Evolutionary conservation across 257 asterid species (phyloP), one percentile per base, ranked within the genome.

Genomic region (Fraxinus anomala): DNA sequence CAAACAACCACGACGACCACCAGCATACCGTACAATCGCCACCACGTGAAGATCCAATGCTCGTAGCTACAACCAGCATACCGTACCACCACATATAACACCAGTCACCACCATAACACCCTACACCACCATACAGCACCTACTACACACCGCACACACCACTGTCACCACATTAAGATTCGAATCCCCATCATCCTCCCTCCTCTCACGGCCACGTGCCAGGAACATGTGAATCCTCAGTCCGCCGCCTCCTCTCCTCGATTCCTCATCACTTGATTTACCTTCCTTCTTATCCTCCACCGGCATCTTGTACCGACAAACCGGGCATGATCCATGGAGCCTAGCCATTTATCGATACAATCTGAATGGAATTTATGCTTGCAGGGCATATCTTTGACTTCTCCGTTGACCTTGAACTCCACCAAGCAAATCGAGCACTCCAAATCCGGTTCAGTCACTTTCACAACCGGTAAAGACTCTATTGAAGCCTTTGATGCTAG

Each of bases 371-470:
- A 90, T 47, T 17, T 76, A 39, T 90, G 94, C 65, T 80, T 69
- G 51, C 94, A 88, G 7, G 92, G 91, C 90, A 86, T 87, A 87
- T 86, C 86, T 6, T 83, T 89, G 24, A 76, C 90, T 17, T 73
- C 82, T 3, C 65, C 85, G 69, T 77, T 75, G 73, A 76, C 74
- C 72, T 37, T 40, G 19, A 75, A 54, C 49, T 80, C 80, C 44
- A 8, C 3, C 68, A 80, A 39, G 42, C 83, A 80, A 65, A 80
- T 80, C 7, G 77, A 66, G 59, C 80, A 80, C 12, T 80, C 77
- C 42, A 19, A 4, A 4, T 72, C 77, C 17, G 65, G 39, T 69
- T 80, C 76, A 2, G 70, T 67, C 40, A 80, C 23, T 6, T 30
- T 71, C 68, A 80, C 80, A 6, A 67, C 36, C 8, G 73, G 68